Base-by-base conservation (phyloP, 1,284 basidiomycete genomes). In the Melampsora americana region DNA sequence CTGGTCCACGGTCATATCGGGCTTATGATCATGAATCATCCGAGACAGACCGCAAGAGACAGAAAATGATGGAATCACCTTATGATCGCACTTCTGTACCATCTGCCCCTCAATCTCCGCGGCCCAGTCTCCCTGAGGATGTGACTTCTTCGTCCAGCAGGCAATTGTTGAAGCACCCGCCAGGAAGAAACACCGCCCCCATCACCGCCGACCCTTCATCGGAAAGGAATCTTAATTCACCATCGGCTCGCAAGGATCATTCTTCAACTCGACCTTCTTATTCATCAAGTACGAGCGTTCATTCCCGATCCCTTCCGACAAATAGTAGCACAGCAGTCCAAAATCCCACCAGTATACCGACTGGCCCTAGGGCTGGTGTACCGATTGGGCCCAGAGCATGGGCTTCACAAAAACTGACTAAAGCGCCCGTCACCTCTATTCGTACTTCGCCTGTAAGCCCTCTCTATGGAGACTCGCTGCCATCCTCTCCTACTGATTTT, bases 371-470 rank as follows among this genome's bases (percentile, higher is more conserved):
- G 16, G 39, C 71, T 7, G 42, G n/a, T 28, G 48, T 67, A n/a
- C 65, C 71, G 26, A 30, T 26, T 48, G 71, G 64, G 14, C 53
- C 71, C 14, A 62, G 71, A 39, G 42, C 64, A 5, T 74, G 71
- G 71, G 50, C 71, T 20, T 66, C 71, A 44, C 53, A 59, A 20
- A 64, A 72, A 39, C 50, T 39, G 23, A 46, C 42, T 53, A 44
- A 28, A 26, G 44, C 59, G 23, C 32, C 59, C 20, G 26, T 44
- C 12, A 35, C 39, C 50, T 50, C 69, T 32, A 44, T 26, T 23
- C 61, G 39, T 44, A 48, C 35, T 12, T 56, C 62, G 46, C 61
- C 46, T 12, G 35, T 12, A 44, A 72, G 20, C 53, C 26, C 70
- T 20, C 46, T 26, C 7, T 44, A 44, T 12, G 61, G 62, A 62